Conservation (phyloP, 108 stramenopile genomes). For the Cyclotella baltica region DNA sequence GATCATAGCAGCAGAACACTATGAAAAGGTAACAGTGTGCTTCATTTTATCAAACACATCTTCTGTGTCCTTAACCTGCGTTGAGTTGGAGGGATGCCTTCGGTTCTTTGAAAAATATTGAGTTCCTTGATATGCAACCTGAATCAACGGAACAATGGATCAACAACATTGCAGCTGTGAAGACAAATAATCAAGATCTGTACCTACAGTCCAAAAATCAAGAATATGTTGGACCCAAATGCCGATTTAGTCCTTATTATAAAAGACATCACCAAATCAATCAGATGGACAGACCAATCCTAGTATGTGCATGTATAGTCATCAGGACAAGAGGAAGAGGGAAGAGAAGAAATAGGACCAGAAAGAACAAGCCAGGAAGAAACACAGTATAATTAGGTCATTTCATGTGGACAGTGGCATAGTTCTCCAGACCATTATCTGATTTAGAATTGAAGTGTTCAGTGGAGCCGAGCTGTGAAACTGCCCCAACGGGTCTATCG, state of each 20-base stretch:
- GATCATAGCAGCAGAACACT: neutral
- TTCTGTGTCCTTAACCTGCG: neutral
- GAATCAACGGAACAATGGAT: slow-evolving; percentile 1
- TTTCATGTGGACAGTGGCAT: neutral
- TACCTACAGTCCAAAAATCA: no score
- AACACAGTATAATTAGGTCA: neutral
- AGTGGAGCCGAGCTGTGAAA: no score
- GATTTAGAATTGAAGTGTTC: neutral
- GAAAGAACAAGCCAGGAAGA: neutral
- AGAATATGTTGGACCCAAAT: neutral
- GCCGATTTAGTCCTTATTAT: slow-evolving; percentile 3
- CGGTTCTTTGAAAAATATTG: slow-evolving; percentile 1
- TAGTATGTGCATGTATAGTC: slow-evolving; percentile 7
- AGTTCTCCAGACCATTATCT: neutral
- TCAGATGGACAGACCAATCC: neutral
- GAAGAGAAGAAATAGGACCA: neutral
- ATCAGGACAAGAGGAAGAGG: slow-evolving; percentile 8
- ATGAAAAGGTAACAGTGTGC: neutral
- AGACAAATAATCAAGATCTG: neutral
- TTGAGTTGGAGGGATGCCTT: slow-evolving; percentile 6
- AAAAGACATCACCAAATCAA: neutral
- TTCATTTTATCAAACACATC: slow-evolving; percentile 1
- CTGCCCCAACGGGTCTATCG: neutral
- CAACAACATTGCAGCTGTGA: slow-evolving; percentile 6
- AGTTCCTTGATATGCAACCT: slow-evolving; percentile 3